Base-by-base conservation (phyloP, 495 filamentous ascomycete species). In the Neurospora sp. region DNA sequence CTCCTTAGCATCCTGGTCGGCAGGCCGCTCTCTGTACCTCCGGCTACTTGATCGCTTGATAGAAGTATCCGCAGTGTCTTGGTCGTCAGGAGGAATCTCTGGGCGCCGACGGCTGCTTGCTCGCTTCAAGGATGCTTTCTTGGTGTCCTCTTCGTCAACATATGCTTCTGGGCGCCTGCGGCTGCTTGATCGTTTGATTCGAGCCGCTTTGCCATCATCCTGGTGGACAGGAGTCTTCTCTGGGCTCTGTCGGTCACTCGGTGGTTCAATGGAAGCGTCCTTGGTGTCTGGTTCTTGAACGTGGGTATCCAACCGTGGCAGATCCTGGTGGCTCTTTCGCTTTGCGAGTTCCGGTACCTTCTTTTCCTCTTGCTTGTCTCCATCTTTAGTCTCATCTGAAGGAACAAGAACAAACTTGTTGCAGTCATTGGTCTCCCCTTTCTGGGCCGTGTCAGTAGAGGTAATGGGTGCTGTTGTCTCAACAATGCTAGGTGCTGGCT, bases 361-460 rank as follows among this genome's bases (percentile, higher is more conserved):
- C 4, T 27, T 76, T 76, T 61, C 69, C 27, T 73, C 39, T 70
- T 72, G 16, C 35, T 81, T 79, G n/a, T 73, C 69, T 38, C 72
- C 73, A 16, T 72, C 73, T 39, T 16, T 65, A 3, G 20, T 22
- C 35, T 74, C 75, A 7, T 75, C 74, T 8, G 74, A 68, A 68
- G 42, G 37, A 4, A 77, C 76, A 69, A 76, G 40, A 2, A 79
- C 78, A 70, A 78, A 81, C 70, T 83, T 82, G 38, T 82, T 77
- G 69, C 82, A 78, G 4, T 81, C 85, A 70, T 84, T 84, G 14
- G 81, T 82, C 31, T 84, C 79, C 42, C 84, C 53, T 37, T 35
- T 65, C 12, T 18, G 27, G 53, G 47, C 47, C 14, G 47, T 27
- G 47, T 59, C 47, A 59, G n/a, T 59, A 27, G 47, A 59, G 9